These are phyloP conservation scores for Suillus plorans DNA, from an alignment of 768 basidiomycete genomes.

Conservation along the genomic window DNA sequence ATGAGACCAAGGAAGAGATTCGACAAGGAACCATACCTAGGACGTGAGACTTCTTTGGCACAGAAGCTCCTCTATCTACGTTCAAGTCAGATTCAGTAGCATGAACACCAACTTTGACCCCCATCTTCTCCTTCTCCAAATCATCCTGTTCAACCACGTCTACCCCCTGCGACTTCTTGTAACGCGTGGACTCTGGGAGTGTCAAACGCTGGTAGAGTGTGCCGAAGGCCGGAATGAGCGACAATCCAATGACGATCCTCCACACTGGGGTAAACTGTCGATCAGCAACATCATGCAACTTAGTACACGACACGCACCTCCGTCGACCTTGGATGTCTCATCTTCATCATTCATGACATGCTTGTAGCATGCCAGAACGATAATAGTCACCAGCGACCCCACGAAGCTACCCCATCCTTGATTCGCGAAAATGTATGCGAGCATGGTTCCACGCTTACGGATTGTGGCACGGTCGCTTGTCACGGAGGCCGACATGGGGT, in stretches of 20 bases:
- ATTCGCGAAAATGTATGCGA: slow-evolving; percentile 76
- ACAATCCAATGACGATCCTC: slow-evolving; percentile 73
- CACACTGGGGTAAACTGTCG: slow-evolving; percentile 42
- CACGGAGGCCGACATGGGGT: slow-evolving; percentile 73
- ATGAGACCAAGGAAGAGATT: background rate
- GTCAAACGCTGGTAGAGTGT: slow-evolving; percentile 78
- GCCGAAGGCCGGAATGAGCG: slow-evolving; percentile 70
- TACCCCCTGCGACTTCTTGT: slow-evolving; percentile 37
- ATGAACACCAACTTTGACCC: slow-evolving; percentile 14
- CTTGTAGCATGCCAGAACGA: slow-evolving; percentile 65
- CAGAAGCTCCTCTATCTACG: slow-evolving; percentile 19
- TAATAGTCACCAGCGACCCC: slow-evolving; percentile 60
- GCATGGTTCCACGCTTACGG: slow-evolving; percentile 66
- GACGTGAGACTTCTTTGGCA: slow-evolving; percentile 51
- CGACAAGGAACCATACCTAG: slow-evolving; percentile 33
- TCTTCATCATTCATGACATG: slow-evolving; percentile 57
- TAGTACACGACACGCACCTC: slow-evolving; percentile 42
- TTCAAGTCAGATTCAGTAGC: slow-evolving; percentile 6
- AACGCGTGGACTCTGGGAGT: slow-evolving; percentile 67
- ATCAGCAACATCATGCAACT: background rate
- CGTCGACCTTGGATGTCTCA: slow-evolving; percentile 66
- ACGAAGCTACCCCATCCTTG: slow-evolving; percentile 77
- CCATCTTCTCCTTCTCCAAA: slow-evolving; percentile 35
- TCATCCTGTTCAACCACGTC: slow-evolving; percentile 30
- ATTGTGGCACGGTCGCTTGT: slow-evolving; percentile 66